These are phyloP conservation scores for Penstemon eatonii DNA, from an alignment of 257 asterid species.

Conservation along the genomic window DNA sequence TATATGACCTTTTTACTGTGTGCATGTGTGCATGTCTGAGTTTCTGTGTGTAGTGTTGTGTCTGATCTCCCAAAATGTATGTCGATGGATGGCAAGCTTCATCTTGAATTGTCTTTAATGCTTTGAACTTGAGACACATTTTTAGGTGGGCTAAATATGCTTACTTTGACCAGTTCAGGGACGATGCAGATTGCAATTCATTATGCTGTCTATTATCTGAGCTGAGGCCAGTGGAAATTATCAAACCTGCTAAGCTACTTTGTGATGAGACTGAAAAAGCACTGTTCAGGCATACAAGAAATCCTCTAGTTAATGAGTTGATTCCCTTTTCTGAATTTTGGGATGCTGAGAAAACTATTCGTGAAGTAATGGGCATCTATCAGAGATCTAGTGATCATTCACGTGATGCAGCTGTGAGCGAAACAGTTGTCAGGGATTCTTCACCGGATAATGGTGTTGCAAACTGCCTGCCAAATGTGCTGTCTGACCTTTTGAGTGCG, in stretches of 20 bases:
- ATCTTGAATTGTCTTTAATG: slow-evolving; percentile 23
- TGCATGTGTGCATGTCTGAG: not conserved
- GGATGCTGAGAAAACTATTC: slow-evolving; percentile 80
- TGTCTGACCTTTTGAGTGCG: slow-evolving; percentile 60
- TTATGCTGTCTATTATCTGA: slow-evolving; percentile 84
- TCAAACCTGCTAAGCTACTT: slow-evolving; percentile 89
- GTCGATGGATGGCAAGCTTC: not conserved
- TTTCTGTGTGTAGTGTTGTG: too few species aligned
- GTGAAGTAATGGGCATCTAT: slow-evolving; percentile 59
- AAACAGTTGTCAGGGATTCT: slow-evolving; percentile 32
- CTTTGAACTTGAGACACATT: not conserved
- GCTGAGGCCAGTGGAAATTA: slow-evolving; percentile 89
- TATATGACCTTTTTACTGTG: slow-evolving; percentile 9
- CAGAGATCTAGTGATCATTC: slow-evolving; percentile 43
- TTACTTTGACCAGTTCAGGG: slow-evolving; percentile 68
- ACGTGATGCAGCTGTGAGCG: slow-evolving; percentile 35
- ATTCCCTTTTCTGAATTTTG: slow-evolving; percentile 90
- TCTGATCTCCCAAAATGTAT: not conserved
- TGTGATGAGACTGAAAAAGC: slow-evolving; percentile 83
- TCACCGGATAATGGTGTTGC: slow-evolving; percentile 36
- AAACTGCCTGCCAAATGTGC: slow-evolving; percentile 57
- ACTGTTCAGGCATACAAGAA: slow-evolving; percentile 70
- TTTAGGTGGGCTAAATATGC: slow-evolving; percentile 26
- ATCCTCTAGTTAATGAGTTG: slow-evolving; percentile 81
- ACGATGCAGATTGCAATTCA: slow-evolving; percentile 89